These are phyloP conservation scores for Aspergillus phoenicis DNA, from an alignment of 2,329 filamentous ascomycete genomes.

Conservation along the genomic window DNA sequence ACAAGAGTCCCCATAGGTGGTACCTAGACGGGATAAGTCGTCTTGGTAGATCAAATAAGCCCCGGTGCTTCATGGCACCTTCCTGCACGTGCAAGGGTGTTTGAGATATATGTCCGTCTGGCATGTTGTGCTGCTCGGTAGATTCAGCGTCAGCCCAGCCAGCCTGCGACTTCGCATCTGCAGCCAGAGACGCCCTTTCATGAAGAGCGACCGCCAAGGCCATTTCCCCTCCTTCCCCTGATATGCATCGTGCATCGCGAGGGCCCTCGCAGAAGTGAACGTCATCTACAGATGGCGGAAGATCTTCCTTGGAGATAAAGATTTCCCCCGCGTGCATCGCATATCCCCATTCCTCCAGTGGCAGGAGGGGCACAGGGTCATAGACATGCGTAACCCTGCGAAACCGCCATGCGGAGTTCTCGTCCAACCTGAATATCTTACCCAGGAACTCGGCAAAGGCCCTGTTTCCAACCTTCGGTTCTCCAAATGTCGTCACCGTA, in stretches of 20 bases:
- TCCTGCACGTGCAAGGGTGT: background rate
- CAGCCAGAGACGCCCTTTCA: background rate
- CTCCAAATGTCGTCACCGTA: constrained; percentile 85
- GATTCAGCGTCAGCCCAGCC: background rate
- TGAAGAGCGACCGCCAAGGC: constrained; percentile 6
- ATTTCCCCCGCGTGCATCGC: constrained; percentile 83
- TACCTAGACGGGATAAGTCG: constrained; percentile 54
- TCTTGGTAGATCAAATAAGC: constrained; percentile 21
- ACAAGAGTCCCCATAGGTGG: constrained; percentile 89
- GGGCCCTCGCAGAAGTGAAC: constrained; percentile 72
- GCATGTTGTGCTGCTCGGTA: background rate
- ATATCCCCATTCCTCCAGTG: constrained; percentile 86
- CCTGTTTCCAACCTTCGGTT: constrained; percentile 68
- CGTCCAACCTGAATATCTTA: constrained; percentile 49
- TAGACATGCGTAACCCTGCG: constrained; percentile 81
- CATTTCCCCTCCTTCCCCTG: constrained; percentile 53
- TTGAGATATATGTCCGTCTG: constrained; percentile 3
- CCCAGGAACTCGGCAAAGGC: constrained; percentile 59
- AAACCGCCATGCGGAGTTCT: constrained; percentile 49
- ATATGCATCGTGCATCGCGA: constrained; percentile 71
- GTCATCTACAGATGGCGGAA: constrained; percentile 70
- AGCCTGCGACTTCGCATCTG: background rate
- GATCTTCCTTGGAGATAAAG: constrained; percentile 71
- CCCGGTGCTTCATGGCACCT: background rate
- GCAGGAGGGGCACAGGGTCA: constrained; percentile 87